Base-by-base conservation (phyloP, 2,329 filamentous ascomycete species). In the Salinomyces thailandicus region DNA sequence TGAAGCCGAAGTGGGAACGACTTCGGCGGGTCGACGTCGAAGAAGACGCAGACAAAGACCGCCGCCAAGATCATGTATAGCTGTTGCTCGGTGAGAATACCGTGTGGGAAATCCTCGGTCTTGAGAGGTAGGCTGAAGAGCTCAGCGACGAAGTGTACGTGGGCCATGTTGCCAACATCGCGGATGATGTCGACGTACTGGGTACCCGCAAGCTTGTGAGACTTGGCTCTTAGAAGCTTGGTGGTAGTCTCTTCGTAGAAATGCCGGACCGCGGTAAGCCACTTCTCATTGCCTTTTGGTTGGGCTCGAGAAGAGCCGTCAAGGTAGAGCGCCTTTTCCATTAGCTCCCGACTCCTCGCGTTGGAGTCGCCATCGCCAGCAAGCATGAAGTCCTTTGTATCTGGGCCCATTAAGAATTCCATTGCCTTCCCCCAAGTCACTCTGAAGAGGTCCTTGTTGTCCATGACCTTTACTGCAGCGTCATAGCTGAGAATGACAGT, bases 61-160 rank as follows among this genome's bases (percentile, higher is more conserved):
- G 64, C 57, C 5, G 67, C 61, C 59, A 74, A 63, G 46, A 75
- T 62, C 37, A 68, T 57, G 45, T 73, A 72, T 11, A 76, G 56
- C 41, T 75, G 67, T 9, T 62, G 54, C 45, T 75, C 72, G 1
- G 66, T 69, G 49, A 72, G 73, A 19, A 73, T 55, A 12, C 69
- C 71, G 34, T 56, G 52, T 1, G 69, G 69, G 13, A 66, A 63
- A 3, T 66, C 59, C 2, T 65, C 61, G 0, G 69, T 73, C 53
- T 75, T 75, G 19, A 75, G 53, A 0, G 73, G 71, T 5, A 76
- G 54, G 45, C 64, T 67, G 55, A 74, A 75, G 16, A 76, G 53
- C 37, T 67, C 66, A 0, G 71, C 61, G 38, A 63, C 66, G 51
- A 76, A 75, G 50, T 72, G 68, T 3, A 71, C 64, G 46, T 73